Evolutionary conservation across 1,284 basidiomycete genomes (phyloP).

Genomic region (Grifola frondosa): DNA sequence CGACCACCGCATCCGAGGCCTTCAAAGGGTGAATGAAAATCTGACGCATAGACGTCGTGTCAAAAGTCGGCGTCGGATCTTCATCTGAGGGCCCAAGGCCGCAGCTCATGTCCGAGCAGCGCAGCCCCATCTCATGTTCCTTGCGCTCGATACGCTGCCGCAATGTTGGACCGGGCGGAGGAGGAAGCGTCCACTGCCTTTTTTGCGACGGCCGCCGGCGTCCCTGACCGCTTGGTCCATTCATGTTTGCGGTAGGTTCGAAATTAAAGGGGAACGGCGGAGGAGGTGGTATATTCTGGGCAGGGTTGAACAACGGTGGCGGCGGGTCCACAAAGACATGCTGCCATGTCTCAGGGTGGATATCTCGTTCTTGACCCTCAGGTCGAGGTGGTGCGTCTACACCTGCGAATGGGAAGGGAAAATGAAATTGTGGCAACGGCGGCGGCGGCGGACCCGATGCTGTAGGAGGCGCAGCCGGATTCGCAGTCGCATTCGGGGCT

Average conservation of each 20-base stretch:
- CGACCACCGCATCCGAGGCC: slow-evolving; percentile 16
- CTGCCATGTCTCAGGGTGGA: too few species aligned
- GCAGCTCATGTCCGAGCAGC: slow-evolving; percentile 70
- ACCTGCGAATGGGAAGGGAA: too few species aligned
- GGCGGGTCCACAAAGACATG: slow-evolving; percentile 13
- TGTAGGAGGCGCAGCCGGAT: neutral
- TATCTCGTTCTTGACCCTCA: too few species aligned
- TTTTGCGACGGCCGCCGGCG: slow-evolving; percentile 23
- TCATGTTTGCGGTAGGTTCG: slow-evolving; percentile 7
- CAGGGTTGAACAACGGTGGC: slow-evolving; percentile 5
- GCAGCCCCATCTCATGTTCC: slow-evolving; percentile 66
- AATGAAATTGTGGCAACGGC: slow-evolving; percentile 6
- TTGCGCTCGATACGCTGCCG: slow-evolving; percentile 63
- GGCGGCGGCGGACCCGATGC: slow-evolving; percentile 3
- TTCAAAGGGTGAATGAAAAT: slow-evolving; percentile 40
- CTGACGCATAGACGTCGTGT: slow-evolving; percentile 40
- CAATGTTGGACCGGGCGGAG: slow-evolving; percentile 46
- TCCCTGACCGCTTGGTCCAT: slow-evolving; percentile 7
- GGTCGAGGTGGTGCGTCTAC: slow-evolving; percentile 4
- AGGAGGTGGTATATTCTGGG: slow-evolving; percentile 1
- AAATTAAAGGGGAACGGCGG: slow-evolving; percentile 8
- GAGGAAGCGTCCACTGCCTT: slow-evolving; percentile 36
- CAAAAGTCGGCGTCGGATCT: slow-evolving; percentile 48
- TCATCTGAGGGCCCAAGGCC: slow-evolving; percentile 75
- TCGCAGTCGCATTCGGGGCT: too few species aligned